Conservation (phyloP, 2,329 filamentous ascomycete genomes). For the Xenoacremonium recifei region DNA sequence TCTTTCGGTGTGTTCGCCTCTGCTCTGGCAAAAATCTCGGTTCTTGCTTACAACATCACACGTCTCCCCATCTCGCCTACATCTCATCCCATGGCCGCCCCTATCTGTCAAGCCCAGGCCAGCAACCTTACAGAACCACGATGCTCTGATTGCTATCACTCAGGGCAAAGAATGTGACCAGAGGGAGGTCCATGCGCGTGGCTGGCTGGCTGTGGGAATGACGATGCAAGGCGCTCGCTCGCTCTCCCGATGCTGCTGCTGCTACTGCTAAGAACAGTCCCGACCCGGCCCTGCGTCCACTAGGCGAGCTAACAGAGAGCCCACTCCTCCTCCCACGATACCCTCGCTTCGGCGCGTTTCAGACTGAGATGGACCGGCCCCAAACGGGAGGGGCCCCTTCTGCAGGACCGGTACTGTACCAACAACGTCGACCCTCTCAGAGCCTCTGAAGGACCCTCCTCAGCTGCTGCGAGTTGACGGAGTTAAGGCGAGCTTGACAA, state of each 20-base stretch:
- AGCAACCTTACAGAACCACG: no score
- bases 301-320: neutral
- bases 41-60: neutral
- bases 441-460: no score
- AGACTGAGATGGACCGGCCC: conserved; percentile 17
- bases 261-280: neutral
- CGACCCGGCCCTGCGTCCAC: neutral
- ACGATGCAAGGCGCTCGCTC: neutral
- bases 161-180: no score
- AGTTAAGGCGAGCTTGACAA: no score
- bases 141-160: no score
- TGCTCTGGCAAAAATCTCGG: neutral
- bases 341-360: conserved; percentile 21
- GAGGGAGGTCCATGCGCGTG: neutral
- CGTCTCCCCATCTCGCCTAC: neutral
- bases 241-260: neutral
- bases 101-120: no score
- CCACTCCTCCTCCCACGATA: neutral
- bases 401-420: no score
- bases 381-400: no score
- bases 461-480: no score
- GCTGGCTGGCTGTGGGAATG: neutral
- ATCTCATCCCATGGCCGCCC: neutral
- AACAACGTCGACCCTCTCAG: no score
- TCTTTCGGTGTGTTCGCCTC: neutral